These are phyloP conservation scores for Gentiana dahurica DNA, from an alignment of 257 asterid species.

Conservation along the genomic window DNA sequence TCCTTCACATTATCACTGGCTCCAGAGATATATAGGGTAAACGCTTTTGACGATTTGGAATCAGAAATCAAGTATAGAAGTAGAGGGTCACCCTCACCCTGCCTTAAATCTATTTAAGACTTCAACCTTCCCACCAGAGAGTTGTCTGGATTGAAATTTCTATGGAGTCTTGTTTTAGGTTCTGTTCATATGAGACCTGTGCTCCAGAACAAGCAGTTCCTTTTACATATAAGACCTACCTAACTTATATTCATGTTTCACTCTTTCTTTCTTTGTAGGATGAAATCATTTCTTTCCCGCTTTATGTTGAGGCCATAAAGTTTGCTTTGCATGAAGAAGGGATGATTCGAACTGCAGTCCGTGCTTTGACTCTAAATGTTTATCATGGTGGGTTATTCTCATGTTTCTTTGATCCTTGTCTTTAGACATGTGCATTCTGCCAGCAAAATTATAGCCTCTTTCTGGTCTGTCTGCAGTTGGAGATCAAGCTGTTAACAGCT, in stretches of 20 bases:
- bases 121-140: no score
- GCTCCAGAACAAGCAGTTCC: no score
- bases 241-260: background rate
- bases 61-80: no score
- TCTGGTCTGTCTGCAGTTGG: constrained; percentile 66
- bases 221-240: no score
- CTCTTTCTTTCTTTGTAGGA: constrained; percentile 35
- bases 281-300: constrained; percentile 78
- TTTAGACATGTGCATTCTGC: constrained; percentile 2
- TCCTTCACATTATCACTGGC: no score
- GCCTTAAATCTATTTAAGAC: no score
- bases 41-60: no score
- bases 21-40: no score
- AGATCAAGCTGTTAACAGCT: constrained; percentile 90
- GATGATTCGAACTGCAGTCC: constrained; percentile 97
- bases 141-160: no score
- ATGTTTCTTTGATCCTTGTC: constrained; percentile 9
- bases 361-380: constrained; percentile 88
- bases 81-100: no score
- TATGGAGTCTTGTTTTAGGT: no score
- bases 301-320: constrained; percentile 88
- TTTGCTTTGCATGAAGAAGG: constrained; percentile 98
- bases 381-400: constrained; percentile 71
- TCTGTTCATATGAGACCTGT: no score
- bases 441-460: constrained; percentile 8